Conservation (phyloP, 2,329 filamentous ascomycete species). For the Diaporthe longicolla region DNA sequence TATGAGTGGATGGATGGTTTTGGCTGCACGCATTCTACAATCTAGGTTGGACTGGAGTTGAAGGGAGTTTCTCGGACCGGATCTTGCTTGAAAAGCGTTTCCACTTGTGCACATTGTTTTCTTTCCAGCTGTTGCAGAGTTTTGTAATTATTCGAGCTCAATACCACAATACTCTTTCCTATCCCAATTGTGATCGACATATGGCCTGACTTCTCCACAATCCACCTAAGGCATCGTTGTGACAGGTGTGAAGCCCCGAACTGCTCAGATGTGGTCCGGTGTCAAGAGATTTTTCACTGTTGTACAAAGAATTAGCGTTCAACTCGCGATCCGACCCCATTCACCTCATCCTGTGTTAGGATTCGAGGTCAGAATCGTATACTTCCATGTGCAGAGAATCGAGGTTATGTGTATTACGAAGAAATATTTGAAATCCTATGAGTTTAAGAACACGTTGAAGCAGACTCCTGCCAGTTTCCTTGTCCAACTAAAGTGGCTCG, state of each 20-base stretch:
- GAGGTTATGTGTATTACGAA: not conserved
- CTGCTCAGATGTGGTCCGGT: not conserved
- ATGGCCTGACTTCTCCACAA: not conserved
- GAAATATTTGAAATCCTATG: not conserved
- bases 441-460: not conserved
- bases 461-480: too few relatives aligned
- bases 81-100: slow-evolving; percentile 3
- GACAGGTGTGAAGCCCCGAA: too few relatives aligned
- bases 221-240: not conserved
- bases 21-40: not conserved
- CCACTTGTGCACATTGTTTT: not conserved
- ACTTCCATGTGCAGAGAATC: too few relatives aligned
- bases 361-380: too few relatives aligned
- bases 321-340: too few relatives aligned
- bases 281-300: too few relatives aligned
- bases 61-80: not conserved
- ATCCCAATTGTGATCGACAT: not conserved
- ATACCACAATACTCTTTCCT: not conserved
- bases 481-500: too few relatives aligned
- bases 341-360: too few relatives aligned
- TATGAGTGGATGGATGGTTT: not conserved
- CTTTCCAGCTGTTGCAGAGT: not conserved
- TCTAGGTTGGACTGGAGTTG: not conserved
- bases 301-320: too few relatives aligned
- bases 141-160: not conserved